Conservation (phyloP, 192 early-diverging fungal genomes). For the Umbelopsis vinacea region DNA sequence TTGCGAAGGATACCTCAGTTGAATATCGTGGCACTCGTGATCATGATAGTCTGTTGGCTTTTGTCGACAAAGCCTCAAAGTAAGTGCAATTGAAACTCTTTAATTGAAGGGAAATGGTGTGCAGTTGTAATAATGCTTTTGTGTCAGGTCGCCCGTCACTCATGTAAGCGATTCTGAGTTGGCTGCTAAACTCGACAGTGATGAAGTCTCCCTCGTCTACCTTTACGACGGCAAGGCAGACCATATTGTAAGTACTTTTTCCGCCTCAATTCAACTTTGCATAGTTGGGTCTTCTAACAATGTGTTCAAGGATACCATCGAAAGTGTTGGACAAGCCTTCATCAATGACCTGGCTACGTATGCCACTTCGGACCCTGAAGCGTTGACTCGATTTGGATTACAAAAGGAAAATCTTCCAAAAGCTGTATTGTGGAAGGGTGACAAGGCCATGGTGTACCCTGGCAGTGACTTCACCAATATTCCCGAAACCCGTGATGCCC, state of each 20-base stretch:
- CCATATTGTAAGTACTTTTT: not conserved
- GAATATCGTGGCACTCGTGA: conserved; percentile 55
- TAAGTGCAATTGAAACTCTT: not conserved
- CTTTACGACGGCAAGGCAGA: not conserved
- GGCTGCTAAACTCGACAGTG: not conserved
- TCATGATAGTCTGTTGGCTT: conserved; percentile 53
- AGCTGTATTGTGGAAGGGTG: conserved; percentile 64
- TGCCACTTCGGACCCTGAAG: conserved; percentile 33
- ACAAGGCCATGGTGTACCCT: conserved; percentile 42
- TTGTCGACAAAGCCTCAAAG: conserved; percentile 51
- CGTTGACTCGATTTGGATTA: conserved; percentile 27
- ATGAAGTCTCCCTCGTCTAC: conserved; percentile 9
- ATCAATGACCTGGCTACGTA: conserved; percentile 33
- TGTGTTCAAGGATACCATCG: conserved; percentile 13
- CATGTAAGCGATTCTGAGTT: conserved; percentile 6
- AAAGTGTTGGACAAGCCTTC: conserved; percentile 20
- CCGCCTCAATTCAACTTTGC: not conserved
- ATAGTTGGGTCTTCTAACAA: not conserved
- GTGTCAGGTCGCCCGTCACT: conserved; percentile 26
- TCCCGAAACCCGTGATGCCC: conserved; percentile 32
- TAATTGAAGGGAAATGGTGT: not conserved
- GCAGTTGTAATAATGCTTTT: not conserved
- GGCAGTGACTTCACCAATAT: conserved; percentile 58
- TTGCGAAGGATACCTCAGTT: conserved; percentile 38
- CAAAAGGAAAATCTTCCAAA: conserved; percentile 41